Percentiles rank a stretch among this genome's conserved stretches.
These are phyloP conservation scores for Aureobasidium subglaciale DNA, from an alignment of 2,329 filamentous ascomycete genomes.

Conservation along the genomic window DNA sequence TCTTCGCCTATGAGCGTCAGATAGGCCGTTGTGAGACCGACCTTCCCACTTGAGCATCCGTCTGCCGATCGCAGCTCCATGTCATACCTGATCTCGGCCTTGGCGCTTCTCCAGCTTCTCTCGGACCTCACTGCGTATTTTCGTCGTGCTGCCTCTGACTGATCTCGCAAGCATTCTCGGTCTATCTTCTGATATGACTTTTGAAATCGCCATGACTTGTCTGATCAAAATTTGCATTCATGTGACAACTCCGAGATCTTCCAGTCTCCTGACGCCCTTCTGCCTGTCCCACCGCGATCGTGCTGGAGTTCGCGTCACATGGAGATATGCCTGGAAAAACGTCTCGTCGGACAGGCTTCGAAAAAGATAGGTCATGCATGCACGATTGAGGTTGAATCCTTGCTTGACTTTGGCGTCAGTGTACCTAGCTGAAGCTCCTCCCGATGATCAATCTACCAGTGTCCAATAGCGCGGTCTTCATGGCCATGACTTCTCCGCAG, in stretches of 20 bases:
- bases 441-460: not conserved
- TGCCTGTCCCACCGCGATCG: not conserved
- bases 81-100: not conserved
- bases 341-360: not conserved
- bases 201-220: too few relatives aligned
- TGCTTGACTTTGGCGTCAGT: not conserved
- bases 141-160: not conserved
- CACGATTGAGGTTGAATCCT: not conserved
- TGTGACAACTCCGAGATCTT: too few relatives aligned
- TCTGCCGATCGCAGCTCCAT: not conserved
- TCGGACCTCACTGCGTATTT: not conserved
- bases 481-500: not conserved
- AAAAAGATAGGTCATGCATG: not conserved
- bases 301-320: not conserved
- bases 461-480: not conserved
- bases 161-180: not conserved
- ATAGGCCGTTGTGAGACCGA: constrained; percentile 7
- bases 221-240: too few relatives aligned
- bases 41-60: not conserved
- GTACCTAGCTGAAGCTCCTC: not conserved
- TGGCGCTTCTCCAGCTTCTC: not conserved
- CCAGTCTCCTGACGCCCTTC: too few relatives aligned
- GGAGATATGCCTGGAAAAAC: not conserved
- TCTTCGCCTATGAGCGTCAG: not conserved
- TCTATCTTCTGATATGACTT: not conserved